A percentile compares a stretch with the other conserved stretches of the same genome.
These are phyloP conservation scores for Cnidoscolus chayamansa DNA, from an alignment of 441 rosid genomes.

Conservation along the genomic window DNA sequence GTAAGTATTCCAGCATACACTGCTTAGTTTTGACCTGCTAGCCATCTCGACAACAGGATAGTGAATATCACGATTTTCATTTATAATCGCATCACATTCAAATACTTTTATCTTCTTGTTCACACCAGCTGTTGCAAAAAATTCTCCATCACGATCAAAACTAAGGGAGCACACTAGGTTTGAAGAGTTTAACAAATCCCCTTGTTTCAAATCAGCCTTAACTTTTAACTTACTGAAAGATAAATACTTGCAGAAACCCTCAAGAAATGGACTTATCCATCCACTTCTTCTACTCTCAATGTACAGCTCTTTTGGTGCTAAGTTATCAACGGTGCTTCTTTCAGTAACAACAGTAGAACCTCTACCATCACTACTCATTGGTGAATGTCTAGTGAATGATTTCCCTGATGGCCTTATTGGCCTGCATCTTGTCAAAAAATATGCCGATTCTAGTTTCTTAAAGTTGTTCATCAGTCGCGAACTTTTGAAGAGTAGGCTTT, in stretches of 20 bases:
- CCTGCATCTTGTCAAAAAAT: slow-evolving; percentile 74
- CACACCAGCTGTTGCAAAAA: slow-evolving; percentile 89
- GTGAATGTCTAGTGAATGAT: slow-evolving; percentile 46
- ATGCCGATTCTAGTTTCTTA: slow-evolving; percentile 82
- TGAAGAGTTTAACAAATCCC: slow-evolving; percentile 79
- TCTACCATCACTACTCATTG: slow-evolving; percentile 67
- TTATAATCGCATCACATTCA: slow-evolving; percentile 65
- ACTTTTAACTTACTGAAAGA: slow-evolving; percentile 77
- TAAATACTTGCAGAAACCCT: slow-evolving; percentile 87
- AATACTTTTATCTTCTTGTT: slow-evolving; percentile 93
- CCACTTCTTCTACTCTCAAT: slow-evolving; percentile 47
- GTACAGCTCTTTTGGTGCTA: slow-evolving; percentile 47
- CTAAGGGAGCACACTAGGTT: slow-evolving; percentile 91
- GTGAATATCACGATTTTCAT: slow-evolving; percentile 70
- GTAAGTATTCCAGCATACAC: slow-evolving; percentile 88
- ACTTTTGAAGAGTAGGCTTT: slow-evolving; percentile 55
- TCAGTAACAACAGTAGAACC: slow-evolving; percentile 67
- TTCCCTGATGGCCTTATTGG: slow-evolving; percentile 51
- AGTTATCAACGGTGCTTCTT: slow-evolving; percentile 68
- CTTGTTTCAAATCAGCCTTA: slow-evolving; percentile 88
- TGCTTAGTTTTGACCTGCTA: slow-evolving; percentile 76
- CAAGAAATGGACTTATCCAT: slow-evolving; percentile 95
- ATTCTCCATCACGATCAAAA: slow-evolving; percentile 91
- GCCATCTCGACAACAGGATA: slow-evolving; percentile 95
- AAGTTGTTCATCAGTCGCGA: slow-evolving; percentile 83